phyloP scores from a whole-genome alignment of 73 alveolate genomes.

The Tetrahymena elliotti region DNA sequence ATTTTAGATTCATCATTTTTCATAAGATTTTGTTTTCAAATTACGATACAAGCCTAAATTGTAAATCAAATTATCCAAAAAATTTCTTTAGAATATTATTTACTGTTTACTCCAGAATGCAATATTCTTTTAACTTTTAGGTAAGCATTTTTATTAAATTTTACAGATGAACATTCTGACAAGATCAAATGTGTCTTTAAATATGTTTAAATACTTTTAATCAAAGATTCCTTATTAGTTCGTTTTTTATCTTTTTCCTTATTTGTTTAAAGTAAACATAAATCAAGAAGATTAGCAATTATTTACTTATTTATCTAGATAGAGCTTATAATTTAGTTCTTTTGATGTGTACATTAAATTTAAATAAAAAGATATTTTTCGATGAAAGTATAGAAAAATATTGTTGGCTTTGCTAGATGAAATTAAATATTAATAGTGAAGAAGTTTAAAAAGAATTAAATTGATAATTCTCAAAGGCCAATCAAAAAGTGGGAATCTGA shows the following conservation, averaged over 20 bases:
- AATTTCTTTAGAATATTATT: background rate
- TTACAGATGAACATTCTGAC: no score
- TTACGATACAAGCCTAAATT: background rate
- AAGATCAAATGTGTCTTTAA: no score
- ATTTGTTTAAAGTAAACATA: no score
- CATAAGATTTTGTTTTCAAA: background rate
- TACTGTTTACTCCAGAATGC: no score
- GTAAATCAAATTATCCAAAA: background rate
- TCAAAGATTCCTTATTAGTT: no score
- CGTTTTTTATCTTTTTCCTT: no score
- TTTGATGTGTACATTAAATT: background rate
- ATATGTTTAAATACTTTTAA: no score
- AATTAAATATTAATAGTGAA: conserved; percentile 2
- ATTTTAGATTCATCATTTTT: background rate
- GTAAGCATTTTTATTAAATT: no score
- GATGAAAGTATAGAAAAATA: conserved; percentile 15
- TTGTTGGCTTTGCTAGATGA: conserved; percentile 19
- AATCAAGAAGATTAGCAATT: no score
- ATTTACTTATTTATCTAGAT: no score
- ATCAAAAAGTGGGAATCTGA: conserved; percentile 15
- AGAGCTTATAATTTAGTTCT: background rate
- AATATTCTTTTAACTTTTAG: no score
- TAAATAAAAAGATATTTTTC: background rate
- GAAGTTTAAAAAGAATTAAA: conserved; percentile 6
- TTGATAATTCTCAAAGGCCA: background rate